Conservation (phyloP, 1,284 basidiomycete species). For the Cutaneotrichosporon dermatis region DNA sequence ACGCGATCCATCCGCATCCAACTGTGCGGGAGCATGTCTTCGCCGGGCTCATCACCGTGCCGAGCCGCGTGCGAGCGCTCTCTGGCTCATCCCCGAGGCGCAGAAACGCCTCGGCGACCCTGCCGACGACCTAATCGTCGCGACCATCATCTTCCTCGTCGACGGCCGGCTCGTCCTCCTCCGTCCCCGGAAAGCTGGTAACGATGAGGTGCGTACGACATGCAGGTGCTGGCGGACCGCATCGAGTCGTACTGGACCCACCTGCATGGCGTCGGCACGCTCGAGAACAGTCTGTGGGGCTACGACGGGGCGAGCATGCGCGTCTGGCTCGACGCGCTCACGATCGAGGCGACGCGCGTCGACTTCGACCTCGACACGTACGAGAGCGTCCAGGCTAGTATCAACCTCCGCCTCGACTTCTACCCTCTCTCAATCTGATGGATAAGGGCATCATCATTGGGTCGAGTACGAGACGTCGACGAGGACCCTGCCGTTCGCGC, state of each 20-base stretch:
- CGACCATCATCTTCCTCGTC: slow-evolving; percentile 93
- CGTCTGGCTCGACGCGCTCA: slow-evolving; percentile 91
- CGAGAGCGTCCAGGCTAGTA: slow-evolving; percentile 81
- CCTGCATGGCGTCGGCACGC: slow-evolving; percentile 78
- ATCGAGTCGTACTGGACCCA: slow-evolving; percentile 99
- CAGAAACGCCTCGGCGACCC: slow-evolving; percentile 98
- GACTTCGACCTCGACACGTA: slow-evolving; percentile 51
- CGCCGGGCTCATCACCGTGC: slow-evolving; percentile 80
- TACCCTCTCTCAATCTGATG: slow-evolving; percentile 96
- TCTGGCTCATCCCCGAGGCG: slow-evolving; percentile 95
- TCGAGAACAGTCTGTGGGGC: slow-evolving; percentile 97
- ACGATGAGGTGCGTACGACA: slow-evolving; percentile 88
- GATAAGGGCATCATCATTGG: slow-evolving; percentile 98
- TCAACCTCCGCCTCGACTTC: slow-evolving; percentile 84
- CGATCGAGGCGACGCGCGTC: slow-evolving; percentile 64
- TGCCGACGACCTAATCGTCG: slow-evolving; percentile 84
- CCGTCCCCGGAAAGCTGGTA: slow-evolving; percentile 73
- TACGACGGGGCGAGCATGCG: slow-evolving; percentile 86
- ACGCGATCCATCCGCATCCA: slow-evolving; percentile 76
- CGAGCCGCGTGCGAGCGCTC: slow-evolving; percentile 78
- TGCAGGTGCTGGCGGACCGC: slow-evolving; percentile 91
- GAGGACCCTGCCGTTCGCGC: slow-evolving; percentile 76
- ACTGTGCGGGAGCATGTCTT: slow-evolving; percentile 95
- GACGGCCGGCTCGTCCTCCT: slow-evolving; percentile 87
- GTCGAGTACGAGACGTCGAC: slow-evolving; percentile 83